These are phyloP conservation scores for Vitis amurensis DNA, from an alignment of 164 flowering plant species.

Conservation along the genomic window DNA sequence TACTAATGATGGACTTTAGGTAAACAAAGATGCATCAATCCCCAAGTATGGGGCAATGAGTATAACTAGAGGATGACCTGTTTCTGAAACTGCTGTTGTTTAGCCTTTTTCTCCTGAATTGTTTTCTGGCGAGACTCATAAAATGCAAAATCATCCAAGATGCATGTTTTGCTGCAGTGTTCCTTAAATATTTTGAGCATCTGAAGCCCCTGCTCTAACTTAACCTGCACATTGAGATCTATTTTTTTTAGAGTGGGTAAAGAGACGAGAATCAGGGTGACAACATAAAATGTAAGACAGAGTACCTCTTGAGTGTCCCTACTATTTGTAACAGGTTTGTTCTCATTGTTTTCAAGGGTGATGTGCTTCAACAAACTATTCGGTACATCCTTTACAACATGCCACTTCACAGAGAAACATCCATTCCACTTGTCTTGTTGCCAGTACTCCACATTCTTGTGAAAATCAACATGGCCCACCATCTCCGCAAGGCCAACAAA, in stretches of 20 bases:
- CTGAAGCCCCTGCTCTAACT: conserved; percentile 74
- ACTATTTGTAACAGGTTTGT: conserved; percentile 88
- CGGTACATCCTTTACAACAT: conserved; percentile 83
- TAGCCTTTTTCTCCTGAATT: conserved; percentile 74
- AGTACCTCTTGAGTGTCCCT: conserved; percentile 88
- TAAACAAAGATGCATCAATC: background rate
- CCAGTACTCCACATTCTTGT: conserved; percentile 78
- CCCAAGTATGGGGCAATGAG: too few species aligned
- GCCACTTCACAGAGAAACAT: conserved; percentile 86
- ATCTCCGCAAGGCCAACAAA: conserved; percentile 90
- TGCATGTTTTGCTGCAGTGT: conserved; percentile 58
- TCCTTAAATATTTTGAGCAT: conserved; percentile 82
- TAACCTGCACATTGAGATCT: conserved; percentile 42
- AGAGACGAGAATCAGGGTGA: background rate
- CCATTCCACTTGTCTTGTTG: conserved; percentile 96
- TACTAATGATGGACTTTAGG: background rate
- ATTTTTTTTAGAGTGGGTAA: background rate
- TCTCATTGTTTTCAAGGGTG: conserved; percentile 79
- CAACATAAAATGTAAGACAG: background rate
- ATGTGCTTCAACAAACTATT: conserved; percentile 80
- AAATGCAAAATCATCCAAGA: conserved; percentile 84
- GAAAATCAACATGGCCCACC: conserved; percentile 81
- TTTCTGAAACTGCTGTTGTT: conserved; percentile 62
- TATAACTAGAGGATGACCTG: conserved; percentile 37
- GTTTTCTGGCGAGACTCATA: conserved; percentile 78